Evolutionary conservation across 257 asterid species (phyloP), one percentile per base, ranked within the genome.

Genomic region (Solanum chaucha): DNA sequence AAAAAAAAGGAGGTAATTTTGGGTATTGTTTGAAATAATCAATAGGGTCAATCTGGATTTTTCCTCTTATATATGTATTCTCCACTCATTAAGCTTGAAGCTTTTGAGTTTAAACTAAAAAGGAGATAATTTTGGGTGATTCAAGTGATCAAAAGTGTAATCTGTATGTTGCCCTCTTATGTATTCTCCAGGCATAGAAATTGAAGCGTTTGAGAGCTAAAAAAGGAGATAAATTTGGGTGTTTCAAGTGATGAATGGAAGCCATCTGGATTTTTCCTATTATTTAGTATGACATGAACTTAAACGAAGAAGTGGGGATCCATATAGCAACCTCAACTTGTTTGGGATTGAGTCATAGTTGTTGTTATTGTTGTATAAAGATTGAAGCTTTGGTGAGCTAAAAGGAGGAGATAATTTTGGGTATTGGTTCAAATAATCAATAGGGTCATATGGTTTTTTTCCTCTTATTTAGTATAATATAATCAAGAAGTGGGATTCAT

Each of bases 381-480:
- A 38, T 90, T 74, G 80, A 85, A 84, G 85, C 90, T 86, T 87
- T 90, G 68, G 86, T 26, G 90, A 65, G 10, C 41, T 75, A 55
- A 82, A 19, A 64, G 34, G 51, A 67, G 67, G 30, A 30, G n/a
- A 14, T 70, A 14, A 70, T 70, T 28, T 70, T 70, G 40, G n/a
- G 75, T 73, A 13, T 70, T 70, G 13, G 6, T 68, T 70, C 73
- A 77, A 38, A 55, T 78, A 32, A 86, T 46, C 68, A 87, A 88
- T 89, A 95, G 93, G 87, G 70, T 93, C 96, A 24, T 86, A 92
- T 59, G 95, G 94, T 46, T 95, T 95, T 95, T 88, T 67, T 67
- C 73, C 73, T 67, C 73, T 26, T 67, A 65, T 20, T 8, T 59
- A 22, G 28, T 59, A 22, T 59, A 32, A 32, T 32, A 22, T 59